Conservation (phyloP, 2,329 filamentous ascomycete species). For the Decorospora gaudefroyi region DNA sequence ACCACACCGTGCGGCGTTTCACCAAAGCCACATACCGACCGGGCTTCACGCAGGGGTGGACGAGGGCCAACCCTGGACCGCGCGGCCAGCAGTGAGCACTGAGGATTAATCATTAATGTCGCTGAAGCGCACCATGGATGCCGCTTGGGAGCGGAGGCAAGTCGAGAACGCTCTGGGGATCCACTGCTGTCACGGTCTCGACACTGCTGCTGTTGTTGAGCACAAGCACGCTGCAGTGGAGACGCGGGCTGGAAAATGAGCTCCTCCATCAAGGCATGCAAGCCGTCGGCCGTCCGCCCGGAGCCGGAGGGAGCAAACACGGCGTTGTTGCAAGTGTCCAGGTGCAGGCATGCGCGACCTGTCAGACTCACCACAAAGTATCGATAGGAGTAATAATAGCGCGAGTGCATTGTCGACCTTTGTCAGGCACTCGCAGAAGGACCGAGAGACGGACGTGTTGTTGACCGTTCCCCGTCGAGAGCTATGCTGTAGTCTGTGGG, state of each 20-base stretch:
- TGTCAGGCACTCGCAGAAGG: too few relatives aligned
- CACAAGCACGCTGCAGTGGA: background rate
- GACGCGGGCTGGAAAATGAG: slow-evolving; percentile 3
- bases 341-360: slow-evolving; percentile 5
- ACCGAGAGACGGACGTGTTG: slow-evolving; percentile 11
- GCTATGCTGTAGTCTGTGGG: too few relatives aligned
- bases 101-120: too few relatives aligned
- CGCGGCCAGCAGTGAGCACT: too few relatives aligned
- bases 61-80: slow-evolving; percentile 7
- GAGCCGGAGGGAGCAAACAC: slow-evolving; percentile 3
- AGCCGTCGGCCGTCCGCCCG: slow-evolving; percentile 3
- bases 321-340: too few relatives aligned
- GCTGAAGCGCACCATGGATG: slow-evolving; percentile 1
- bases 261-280: slow-evolving; percentile 1
- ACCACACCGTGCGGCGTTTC: slow-evolving; percentile 4
- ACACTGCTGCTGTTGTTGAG: background rate
- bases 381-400: too few relatives aligned
- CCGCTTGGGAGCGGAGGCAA: too few relatives aligned
- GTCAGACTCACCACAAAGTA: background rate
- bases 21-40: slow-evolving; percentile 7
- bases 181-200: slow-evolving; percentile 8
- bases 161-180: slow-evolving; percentile 10
- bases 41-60: slow-evolving; percentile 6
- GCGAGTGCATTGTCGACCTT: too few relatives aligned
- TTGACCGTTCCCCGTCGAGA: too few relatives aligned